Base-by-base conservation (phyloP, 2,329 filamentous ascomycete genomes). In the Cercospora sp. region DNA sequence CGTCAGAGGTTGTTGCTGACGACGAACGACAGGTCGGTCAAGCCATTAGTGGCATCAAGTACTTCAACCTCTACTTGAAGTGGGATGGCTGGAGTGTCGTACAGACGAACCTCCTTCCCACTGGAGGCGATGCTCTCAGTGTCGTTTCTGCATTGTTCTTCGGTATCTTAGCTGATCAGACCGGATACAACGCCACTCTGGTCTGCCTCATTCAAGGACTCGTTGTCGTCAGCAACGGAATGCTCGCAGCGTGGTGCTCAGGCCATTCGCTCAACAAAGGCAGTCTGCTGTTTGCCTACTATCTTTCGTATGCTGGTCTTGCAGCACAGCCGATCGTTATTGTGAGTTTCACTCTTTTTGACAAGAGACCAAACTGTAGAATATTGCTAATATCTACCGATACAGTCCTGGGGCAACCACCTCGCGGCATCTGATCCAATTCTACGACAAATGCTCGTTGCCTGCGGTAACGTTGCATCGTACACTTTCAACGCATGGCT, bases 1-100 rank as follows among this genome's bases (percentile, higher is more conserved):
- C 16, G 9, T 12, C 30, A 16, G 10, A 1, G 0, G 1, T 3
- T 59, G 7, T 37, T 28, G 7, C 49, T 66, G 1, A 69, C 32
- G 16, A 10, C 9, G 28, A 7, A 3, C 0, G 1, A 9, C 3
- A 59, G 55, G 63, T 66, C n/a, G 67, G 63, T 3, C 67, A 66
- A 58, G 64, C 64, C 24, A 64, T 59, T 18, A 59, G 58, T 8
- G 66, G 66, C 2, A 63, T 66, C 13, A 68, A 61, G 9, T 70
- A 68, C 53, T 70, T 70, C 66, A 70, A 70, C 16, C 66, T 70
- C 49, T 70, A 65, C 40, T 43, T 70, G n/a, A 68, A 70, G 45
- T 65, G 60, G 28, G 61, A 68, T 9, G 64, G 64, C 32, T 68
- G 66, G 49, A 70, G 63, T 10, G 66, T 70, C 21, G 66, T 66